Percentiles rank a stretch among this genome's conserved stretches.
Evolutionary conservation across 2,329 filamentous ascomycete genomes (phyloP).

Genomic region (Lachnellula arida): DNA sequence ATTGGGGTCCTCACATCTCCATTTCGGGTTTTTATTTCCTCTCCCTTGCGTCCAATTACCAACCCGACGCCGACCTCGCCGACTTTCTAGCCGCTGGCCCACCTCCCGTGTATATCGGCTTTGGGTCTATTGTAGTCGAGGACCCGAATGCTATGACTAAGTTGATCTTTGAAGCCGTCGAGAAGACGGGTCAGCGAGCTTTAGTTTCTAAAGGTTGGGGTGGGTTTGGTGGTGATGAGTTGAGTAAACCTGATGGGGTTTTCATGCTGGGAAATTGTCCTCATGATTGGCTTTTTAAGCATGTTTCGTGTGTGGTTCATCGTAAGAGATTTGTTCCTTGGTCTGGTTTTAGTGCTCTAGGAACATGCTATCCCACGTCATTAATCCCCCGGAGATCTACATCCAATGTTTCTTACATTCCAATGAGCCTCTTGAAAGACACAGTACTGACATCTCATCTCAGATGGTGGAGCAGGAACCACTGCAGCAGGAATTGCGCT

Average conservation of each 20-base stretch:
- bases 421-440: neutral
- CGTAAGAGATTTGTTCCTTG: constrained; percentile 26
- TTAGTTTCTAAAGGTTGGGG: constrained; percentile 27
- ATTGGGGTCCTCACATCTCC: neutral
- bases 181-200: neutral
- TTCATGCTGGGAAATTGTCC: constrained; percentile 68
- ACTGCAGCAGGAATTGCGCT: constrained; percentile 67
- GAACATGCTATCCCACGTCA: too few relatives aligned
- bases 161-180: neutral
- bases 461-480: constrained; percentile 61
- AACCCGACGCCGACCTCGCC: neutral
- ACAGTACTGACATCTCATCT: neutral
- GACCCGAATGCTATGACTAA: neutral
- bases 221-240: constrained; percentile 53
- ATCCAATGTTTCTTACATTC: too few relatives aligned
- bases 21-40: neutral
- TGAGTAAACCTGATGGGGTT: constrained; percentile 56
- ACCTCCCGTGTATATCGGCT: neutral
- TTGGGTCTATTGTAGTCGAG: neutral
- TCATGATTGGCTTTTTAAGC: constrained; percentile 70
- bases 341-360: too few relatives aligned
- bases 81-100: neutral
- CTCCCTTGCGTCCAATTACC: neutral
- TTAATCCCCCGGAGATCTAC: too few relatives aligned
- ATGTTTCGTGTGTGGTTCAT: constrained; percentile 59